Evolutionary conservation across 352 stramenopile species (phyloP), one percentile per base, ranked within the genome.

Genomic region (Phytophthora sansomeana): DNA sequence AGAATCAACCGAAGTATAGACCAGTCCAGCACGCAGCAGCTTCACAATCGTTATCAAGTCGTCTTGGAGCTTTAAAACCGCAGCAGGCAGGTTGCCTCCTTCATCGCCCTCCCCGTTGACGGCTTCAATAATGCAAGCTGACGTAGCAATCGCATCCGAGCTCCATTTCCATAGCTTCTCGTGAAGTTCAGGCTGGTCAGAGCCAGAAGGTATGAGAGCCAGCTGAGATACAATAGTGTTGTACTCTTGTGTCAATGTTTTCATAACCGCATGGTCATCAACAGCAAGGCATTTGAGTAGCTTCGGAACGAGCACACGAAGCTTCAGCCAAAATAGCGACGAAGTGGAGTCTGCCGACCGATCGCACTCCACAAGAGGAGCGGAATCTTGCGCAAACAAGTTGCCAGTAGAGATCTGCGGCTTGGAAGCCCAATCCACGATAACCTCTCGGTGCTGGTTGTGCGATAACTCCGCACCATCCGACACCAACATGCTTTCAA

Each of bases 371-470:
- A 82, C 67, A 14, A 93, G 80, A 41, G 72, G 58, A 2, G 56
- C 52, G 6, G 39, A 44, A 44, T 90, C 77, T 11, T 62, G 58
- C 0, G 74, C 58, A 59, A 92, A 94, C 30, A 67, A 69, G 35
- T 75, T 68, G 4, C 73, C 58, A 0, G 73, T 69, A 4, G 75
- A 52, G 4, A 90, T 69, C 10, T 77, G 69, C 4, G 67, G 51
- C 24, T 76, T 39, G 26, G 72, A 61, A 28, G 68, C 82, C 88
- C 88, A 96, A 35, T 87, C 58, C 13, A 96, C 88, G 47, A 91
- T 61, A 35, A 96, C 80, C 38, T 91, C 83, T 32, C 88, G 84
- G 58, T 96, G 83, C 54, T 96, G 85, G 67, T 96, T 96, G n/a
- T 64, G 65, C 4, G 84, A 91, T 17, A 96, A 59, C 47, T 72